Percentiles rank a stretch among this genome's conserved stretches.
phyloP scores from a whole-genome alignment of 2,329 filamentous ascomycete species.

The Phyllosticta citrichinensis region DNA sequence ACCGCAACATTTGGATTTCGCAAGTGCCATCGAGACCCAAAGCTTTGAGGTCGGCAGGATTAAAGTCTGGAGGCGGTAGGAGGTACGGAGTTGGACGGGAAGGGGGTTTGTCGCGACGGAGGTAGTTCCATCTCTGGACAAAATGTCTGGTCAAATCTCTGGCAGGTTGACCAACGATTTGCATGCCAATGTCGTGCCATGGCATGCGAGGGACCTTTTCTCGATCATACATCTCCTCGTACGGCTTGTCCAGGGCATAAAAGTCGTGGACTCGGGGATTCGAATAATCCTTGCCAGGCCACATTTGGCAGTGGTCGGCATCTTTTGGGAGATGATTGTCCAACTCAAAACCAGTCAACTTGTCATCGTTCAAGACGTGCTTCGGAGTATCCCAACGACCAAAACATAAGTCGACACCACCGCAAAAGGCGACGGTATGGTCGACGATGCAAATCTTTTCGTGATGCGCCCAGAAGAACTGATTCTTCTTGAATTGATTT shows the following conservation, averaged over 20 bases:
- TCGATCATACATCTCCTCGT: conserved; percentile 98
- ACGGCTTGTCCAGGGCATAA: conserved; percentile 82
- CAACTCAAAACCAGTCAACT: conserved; percentile 85
- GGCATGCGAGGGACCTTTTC: conserved; percentile 86
- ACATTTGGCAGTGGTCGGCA: conserved; percentile 88
- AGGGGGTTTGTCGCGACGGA: conserved; percentile 83
- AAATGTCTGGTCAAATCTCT: conserved; percentile 92
- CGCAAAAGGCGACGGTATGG: conserved; percentile 89
- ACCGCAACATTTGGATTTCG: conserved; percentile 90
- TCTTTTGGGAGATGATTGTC: conserved; percentile 60
- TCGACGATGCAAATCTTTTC: conserved; percentile 97
- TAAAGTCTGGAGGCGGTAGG: conserved; percentile 86
- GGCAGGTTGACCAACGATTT: conserved; percentile 90
- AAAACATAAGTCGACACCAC: conserved; percentile 93
- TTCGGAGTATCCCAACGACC: conserved; percentile 96
- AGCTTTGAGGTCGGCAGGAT: conserved; percentile 71
- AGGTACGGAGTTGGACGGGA: conserved; percentile 89
- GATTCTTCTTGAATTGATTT: conserved; percentile 97
- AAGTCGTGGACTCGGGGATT: conserved; percentile 95
- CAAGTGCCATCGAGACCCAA: conserved; percentile 88
- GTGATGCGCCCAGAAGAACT: conserved; percentile 98
- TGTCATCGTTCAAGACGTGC: conserved; percentile 84
- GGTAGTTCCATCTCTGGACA: conserved; percentile 96
- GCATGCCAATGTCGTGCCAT: conserved; percentile 98
- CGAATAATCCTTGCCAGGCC: conserved; percentile 97